Evolutionary conservation across 1,139 yeast species (phyloP).

Genomic region (Candida labiduridarum): DNA sequence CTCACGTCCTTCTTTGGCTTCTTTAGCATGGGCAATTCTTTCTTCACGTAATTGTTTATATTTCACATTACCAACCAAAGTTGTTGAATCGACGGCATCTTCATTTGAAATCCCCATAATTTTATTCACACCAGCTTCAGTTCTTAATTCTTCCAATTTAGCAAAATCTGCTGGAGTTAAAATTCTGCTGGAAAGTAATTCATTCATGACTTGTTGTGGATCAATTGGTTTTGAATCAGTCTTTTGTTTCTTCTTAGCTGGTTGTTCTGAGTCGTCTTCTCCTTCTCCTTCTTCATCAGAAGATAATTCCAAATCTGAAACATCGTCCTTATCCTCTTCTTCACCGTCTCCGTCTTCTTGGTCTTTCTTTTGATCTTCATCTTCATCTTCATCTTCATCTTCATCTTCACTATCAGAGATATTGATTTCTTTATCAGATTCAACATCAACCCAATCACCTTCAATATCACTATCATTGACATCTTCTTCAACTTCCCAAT

Average conservation of each 20-base stretch:
- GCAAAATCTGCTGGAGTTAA: slow-evolving; percentile 98
- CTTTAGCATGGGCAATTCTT: slow-evolving; percentile 80
- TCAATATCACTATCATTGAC: slow-evolving; percentile 56
- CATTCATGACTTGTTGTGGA: slow-evolving; percentile 54
- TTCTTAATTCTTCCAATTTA: slow-evolving; percentile 82
- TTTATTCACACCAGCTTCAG: slow-evolving; percentile 83
- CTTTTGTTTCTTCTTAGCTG: slow-evolving; percentile 29
- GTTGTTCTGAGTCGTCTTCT: slow-evolving; percentile 33
- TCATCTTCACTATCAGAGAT: slow-evolving; percentile 53
- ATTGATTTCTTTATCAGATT: slow-evolving; percentile 60
- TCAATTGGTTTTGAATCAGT: slow-evolving; percentile 16
- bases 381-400: slow-evolving; percentile 30
- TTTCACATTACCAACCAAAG: slow-evolving; percentile 81
- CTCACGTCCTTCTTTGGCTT: slow-evolving; percentile 92
- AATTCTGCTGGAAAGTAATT: slow-evolving; percentile 71
- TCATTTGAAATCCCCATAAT: slow-evolving; percentile 71
- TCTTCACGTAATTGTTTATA: slow-evolving; percentile 89
- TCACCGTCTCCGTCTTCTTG: slow-evolving; percentile 35
- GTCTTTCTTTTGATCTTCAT: slow-evolving; percentile 33
- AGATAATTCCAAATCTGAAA: slow-evolving; percentile 43
- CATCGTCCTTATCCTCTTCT: slow-evolving; percentile 34
- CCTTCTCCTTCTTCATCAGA: slow-evolving; percentile 35
- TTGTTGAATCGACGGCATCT: slow-evolving; percentile 78
- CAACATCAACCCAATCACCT: slow-evolving; percentile 63
- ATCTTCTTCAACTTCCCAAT: slow-evolving; percentile 50